Evolutionary conservation across 2,329 filamentous ascomycete genomes (phyloP).

Genomic region (Uncinocarpus reesii): DNA sequence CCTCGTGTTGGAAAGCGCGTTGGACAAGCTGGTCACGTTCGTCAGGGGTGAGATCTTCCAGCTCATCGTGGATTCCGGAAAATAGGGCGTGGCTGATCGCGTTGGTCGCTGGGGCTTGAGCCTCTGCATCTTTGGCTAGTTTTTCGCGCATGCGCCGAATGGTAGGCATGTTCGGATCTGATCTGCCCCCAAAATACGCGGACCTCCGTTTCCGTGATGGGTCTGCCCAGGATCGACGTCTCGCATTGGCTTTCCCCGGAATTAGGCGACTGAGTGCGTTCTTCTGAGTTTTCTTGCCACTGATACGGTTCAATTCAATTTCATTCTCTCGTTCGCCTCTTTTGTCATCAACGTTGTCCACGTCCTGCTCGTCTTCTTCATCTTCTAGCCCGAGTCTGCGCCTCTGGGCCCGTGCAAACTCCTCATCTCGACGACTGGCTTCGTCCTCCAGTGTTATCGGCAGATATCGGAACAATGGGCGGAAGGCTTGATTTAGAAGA

Average conservation of each 20-base stretch:
- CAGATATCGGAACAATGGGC: slow-evolving; percentile 74
- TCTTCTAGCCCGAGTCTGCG: slow-evolving; percentile 53
- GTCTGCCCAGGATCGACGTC: slow-evolving; percentile 36
- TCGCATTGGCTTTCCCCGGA: slow-evolving; percentile 15
- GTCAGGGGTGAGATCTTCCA: slow-evolving; percentile 84
- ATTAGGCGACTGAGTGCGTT: slow-evolving; percentile 21
- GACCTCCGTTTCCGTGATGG: slow-evolving; percentile 33
- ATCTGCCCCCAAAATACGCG: slow-evolving; percentile 31
- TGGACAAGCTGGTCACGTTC: slow-evolving; percentile 77
- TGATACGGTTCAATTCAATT: slow-evolving; percentile 34
- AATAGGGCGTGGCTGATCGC: slow-evolving; percentile 71
- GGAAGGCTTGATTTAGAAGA: slow-evolving; percentile 71
- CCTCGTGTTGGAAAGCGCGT: slow-evolving; percentile 83
- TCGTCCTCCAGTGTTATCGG: slow-evolving; percentile 95
- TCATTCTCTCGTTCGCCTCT: slow-evolving; percentile 36
- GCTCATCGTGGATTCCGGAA: slow-evolving; percentile 77
- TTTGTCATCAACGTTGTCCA: slow-evolving; percentile 32
- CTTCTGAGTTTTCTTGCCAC: slow-evolving; percentile 9
- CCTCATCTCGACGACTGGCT: slow-evolving; percentile 78
- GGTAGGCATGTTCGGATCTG: slow-evolving; percentile 26
- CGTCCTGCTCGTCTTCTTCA: slow-evolving; percentile 42
- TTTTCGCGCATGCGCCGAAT: slow-evolving; percentile 29
- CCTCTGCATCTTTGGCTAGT: slow-evolving; percentile 51
- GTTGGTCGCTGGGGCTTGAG: slow-evolving; percentile 48
- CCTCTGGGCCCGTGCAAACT: slow-evolving; percentile 71